phyloP scores from a whole-genome alignment of 371 early-diverging fungal species.

The Mortierella sp. region DNA sequence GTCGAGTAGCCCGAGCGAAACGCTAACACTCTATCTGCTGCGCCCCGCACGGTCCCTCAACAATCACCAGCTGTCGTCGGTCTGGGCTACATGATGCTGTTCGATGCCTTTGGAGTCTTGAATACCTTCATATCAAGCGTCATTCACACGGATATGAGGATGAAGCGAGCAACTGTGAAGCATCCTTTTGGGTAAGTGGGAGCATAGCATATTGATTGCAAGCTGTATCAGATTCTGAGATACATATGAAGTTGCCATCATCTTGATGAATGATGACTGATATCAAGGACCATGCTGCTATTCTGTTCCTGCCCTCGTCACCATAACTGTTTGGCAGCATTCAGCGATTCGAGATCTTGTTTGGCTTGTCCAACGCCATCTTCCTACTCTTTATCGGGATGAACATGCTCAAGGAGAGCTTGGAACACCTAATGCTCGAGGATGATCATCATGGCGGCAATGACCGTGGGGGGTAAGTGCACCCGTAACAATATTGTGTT shows the following conservation, averaged over 20 bases:
- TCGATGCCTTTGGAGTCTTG: slow-evolving; percentile 73
- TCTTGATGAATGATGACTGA: neutral
- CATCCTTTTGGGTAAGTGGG: slow-evolving; percentile 67
- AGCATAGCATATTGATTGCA: too few relatives aligned
- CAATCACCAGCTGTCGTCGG: slow-evolving; percentile 59
- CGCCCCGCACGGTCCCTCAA: too few relatives aligned
- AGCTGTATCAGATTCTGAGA: too few relatives aligned
- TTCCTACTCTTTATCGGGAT: slow-evolving; percentile 73
- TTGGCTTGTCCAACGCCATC: slow-evolving; percentile 67
- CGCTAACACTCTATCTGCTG: too few relatives aligned
- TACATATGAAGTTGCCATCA: too few relatives aligned
- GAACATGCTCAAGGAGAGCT: slow-evolving; percentile 74
- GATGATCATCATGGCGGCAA: slow-evolving; percentile 58
- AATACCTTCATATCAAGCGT: slow-evolving; percentile 67
- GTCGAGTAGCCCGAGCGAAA: too few relatives aligned
- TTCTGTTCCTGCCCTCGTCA: neutral
- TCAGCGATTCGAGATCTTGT: slow-evolving; percentile 68
- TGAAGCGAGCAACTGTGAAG: slow-evolving; percentile 61
- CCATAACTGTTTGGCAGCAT: slow-evolving; percentile 48
- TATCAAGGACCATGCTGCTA: too few relatives aligned
- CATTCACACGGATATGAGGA: slow-evolving; percentile 57
- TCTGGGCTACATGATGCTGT: slow-evolving; percentile 65
- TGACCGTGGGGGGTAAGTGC: slow-evolving; percentile 52
- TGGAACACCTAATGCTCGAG: slow-evolving; percentile 69
- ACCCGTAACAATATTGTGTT: slow-evolving; percentile 4